phyloP scores from a whole-genome alignment of 164 flowering plant species.

The Cinnamomum micranthum region DNA sequence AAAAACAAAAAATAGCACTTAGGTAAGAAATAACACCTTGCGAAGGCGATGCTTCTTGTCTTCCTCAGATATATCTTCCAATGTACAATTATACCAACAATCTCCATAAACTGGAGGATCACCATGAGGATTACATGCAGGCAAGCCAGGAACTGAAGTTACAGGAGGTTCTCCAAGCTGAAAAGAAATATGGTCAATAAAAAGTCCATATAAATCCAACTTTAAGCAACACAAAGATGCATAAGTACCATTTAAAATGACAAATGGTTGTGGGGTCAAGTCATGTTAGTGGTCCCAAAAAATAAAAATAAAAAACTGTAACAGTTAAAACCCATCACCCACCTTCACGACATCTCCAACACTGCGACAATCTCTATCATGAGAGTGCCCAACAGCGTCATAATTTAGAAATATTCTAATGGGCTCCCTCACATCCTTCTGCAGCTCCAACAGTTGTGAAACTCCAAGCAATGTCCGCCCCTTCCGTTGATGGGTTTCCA shows the following conservation, averaged over 20 bases:
- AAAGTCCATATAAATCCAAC: conserved; percentile 10
- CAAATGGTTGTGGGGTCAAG: too few relatives aligned
- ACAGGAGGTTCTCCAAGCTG: conserved; percentile 96
- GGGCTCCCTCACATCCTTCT: conserved; percentile 54
- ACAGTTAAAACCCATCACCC: conserved; percentile 14
- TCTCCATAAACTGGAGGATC: conserved; percentile 89
- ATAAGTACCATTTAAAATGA: neutral
- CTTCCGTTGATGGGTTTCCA: conserved; percentile 35
- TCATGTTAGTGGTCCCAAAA: too few relatives aligned
- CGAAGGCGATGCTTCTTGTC: conserved; percentile 90
- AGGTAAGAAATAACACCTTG: conserved; percentile 44
- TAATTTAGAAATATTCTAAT: conserved; percentile 93
- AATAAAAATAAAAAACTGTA: too few relatives aligned
- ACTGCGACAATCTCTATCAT: conserved; percentile 85
- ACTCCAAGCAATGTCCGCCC: conserved; percentile 72
- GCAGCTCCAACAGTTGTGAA: conserved; percentile 19
- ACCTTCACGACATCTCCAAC: conserved; percentile 94
- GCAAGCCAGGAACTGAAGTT: conserved; percentile 41
- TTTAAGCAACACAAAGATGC: conserved; percentile 1
- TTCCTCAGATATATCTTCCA: conserved; percentile 84
- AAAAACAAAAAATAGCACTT: neutral
- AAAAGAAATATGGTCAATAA: conserved; percentile 6
- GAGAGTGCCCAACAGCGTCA: conserved; percentile 97
- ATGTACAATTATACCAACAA: conserved; percentile 98
- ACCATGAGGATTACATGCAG: conserved; percentile 83